Evolutionary conservation across 164 flowering plant genomes (phyloP).

Genomic region (Paratinospora sagittata): DNA sequence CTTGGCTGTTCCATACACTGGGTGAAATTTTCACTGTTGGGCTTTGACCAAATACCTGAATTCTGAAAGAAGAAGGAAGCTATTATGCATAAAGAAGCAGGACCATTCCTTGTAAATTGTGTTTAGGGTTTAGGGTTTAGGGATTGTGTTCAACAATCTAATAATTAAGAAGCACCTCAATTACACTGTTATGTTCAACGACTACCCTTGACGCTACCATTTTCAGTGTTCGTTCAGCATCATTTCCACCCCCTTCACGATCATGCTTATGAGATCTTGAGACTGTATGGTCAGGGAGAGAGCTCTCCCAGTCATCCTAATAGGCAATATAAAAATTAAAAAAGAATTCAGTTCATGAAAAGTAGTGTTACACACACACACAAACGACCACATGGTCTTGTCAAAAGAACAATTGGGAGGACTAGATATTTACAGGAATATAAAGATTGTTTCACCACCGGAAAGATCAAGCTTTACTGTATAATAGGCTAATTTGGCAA

Average conservation of each 20-base stretch:
- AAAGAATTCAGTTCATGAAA: neutral
- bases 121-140: too few relatives aligned
- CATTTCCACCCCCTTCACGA: constrained; percentile 33
- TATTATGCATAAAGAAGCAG: constrained; percentile 5
- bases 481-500: neutral
- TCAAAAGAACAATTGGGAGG: neutral
- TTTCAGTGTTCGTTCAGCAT: constrained; percentile 51
- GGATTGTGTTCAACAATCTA: neutral
- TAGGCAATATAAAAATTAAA: neutral
- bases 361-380: neutral
- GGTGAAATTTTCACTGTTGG: constrained; percentile 69
- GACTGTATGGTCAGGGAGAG: constrained; percentile 18
- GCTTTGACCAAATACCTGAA: constrained; percentile 74
- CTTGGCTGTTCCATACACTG: constrained; percentile 62
- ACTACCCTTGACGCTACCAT: constrained; percentile 39
- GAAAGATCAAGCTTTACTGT: too few relatives aligned
- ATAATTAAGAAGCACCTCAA: constrained; percentile 38
- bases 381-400: neutral
- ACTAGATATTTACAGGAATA: too few relatives aligned
- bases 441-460: too few relatives aligned
- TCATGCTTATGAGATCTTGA: constrained; percentile 34
- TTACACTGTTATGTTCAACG: constrained; percentile 25
- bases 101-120: neutral
- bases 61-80: constrained; percentile 35
- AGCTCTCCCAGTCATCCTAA: constrained; percentile 43